These are phyloP conservation scores for Stagonosporopsis rhizophila DNA, from an alignment of 2,329 filamentous ascomycete genomes.

Conservation along the genomic window DNA sequence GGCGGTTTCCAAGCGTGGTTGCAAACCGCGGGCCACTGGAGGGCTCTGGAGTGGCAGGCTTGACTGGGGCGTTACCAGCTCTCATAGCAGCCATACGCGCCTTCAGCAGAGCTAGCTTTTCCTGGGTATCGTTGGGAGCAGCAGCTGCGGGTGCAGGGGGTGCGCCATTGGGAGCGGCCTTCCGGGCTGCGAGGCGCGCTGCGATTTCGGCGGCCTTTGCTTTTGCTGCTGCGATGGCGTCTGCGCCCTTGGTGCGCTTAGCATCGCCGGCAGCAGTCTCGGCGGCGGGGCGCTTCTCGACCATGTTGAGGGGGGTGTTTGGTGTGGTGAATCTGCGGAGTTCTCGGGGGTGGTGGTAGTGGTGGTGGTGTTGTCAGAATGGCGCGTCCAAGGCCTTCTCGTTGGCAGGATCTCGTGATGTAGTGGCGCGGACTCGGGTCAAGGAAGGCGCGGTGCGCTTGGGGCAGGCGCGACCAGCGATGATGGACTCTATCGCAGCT, in stretches of 20 bases:
- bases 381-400: neutral
- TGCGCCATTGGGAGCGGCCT: conserved; percentile 29
- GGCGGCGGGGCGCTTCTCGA: conserved; percentile 54
- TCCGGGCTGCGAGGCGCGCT: conserved; percentile 42
- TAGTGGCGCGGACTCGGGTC: neutral
- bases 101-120: conserved; percentile 29
- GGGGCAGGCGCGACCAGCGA: conserved; percentile 1
- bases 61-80: conserved; percentile 69
- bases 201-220: conserved; percentile 44
- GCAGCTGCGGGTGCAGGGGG: conserved; percentile 21
- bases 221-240: conserved; percentile 42
- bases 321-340: conserved; percentile 5
- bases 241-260: conserved; percentile 50
- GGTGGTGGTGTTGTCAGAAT: conserved; percentile 5
- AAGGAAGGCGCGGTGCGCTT: conserved; percentile 7
- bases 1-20: conserved; percentile 62
- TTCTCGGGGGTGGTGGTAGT: conserved; percentile 14
- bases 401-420: neutral
- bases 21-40: conserved; percentile 59
- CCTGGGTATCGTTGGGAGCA: conserved; percentile 10
- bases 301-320: conserved; percentile 38
- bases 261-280: conserved; percentile 43
- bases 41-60: conserved; percentile 48
- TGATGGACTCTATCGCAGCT: neutral
- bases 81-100: conserved; percentile 41